These are phyloP conservation scores for Gymnopilus junonius DNA, from an alignment of 768 basidiomycete species.

Conservation along the genomic window DNA sequence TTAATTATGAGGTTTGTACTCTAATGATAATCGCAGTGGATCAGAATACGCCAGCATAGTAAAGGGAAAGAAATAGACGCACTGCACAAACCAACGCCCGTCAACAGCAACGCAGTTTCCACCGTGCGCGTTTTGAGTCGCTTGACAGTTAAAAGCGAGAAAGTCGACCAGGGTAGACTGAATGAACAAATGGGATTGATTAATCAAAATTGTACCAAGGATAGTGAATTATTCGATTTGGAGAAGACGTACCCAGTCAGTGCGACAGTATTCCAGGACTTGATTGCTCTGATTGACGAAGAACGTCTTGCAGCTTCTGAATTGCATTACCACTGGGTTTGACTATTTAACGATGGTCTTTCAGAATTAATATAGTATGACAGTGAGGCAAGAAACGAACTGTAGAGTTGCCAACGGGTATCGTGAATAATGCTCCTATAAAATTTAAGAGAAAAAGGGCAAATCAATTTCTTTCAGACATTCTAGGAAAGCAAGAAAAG, in stretches of 20 bases:
- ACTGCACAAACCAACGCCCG: constrained; percentile 55
- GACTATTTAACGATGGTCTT: constrained; percentile 24
- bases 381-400: constrained; percentile 19
- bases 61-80: constrained; percentile 18
- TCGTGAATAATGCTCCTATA: constrained; percentile 35
- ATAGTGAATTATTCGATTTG: no score
- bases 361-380: neutral
- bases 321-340: constrained; percentile 47
- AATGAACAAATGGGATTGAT: neutral
- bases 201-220: no score
- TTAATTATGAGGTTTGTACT: constrained; percentile 11
- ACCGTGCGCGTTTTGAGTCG: constrained; percentile 53
- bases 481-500: neutral
- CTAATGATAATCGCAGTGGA: constrained; percentile 4
- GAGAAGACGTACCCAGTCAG: constrained; percentile 45
- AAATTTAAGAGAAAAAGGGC: no score
- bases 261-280: constrained; percentile 47
- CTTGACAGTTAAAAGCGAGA: constrained; percentile 50
- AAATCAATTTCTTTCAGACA: no score
- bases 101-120: constrained; percentile 51
- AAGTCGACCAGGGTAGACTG: constrained; percentile 44
- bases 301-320: constrained; percentile 47
- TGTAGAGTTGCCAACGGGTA: constrained; percentile 28
- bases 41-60: neutral
- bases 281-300: constrained; percentile 50